phyloP scores from a whole-genome alignment of 352 stramenopile genomes.

The Globisporangium uncinulatum region DNA sequence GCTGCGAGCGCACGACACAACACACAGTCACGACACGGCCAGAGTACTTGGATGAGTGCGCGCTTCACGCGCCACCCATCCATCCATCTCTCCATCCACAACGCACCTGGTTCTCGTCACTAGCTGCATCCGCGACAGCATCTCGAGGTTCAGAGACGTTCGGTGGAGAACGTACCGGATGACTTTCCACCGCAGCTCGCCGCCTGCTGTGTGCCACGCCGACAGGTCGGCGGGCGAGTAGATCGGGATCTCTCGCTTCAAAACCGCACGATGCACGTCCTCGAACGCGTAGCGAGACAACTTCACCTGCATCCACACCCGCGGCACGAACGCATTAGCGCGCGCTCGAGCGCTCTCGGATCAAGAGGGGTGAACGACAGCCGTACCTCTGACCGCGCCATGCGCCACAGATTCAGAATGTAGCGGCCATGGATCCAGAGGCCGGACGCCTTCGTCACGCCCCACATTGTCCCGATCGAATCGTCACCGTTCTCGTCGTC shows the following conservation, averaged over 20 bases:
- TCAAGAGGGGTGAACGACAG: background rate
- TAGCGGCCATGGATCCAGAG: constrained; percentile 88
- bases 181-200: constrained; percentile 42
- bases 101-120: constrained; percentile 70
- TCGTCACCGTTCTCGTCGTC: constrained; percentile 21
- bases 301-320: constrained; percentile 51
- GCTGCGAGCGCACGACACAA: constrained; percentile 18
- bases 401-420: constrained; percentile 92
- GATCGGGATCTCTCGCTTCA: constrained; percentile 57
- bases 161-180: constrained; percentile 42
- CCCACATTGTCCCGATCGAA: constrained; percentile 72
- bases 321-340: background rate
- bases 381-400: constrained; percentile 70
- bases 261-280: constrained; percentile 59
- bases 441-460: constrained; percentile 76
- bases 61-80: background rate
- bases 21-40: background rate
- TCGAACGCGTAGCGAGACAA: constrained; percentile 77
- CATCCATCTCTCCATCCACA: background rate
- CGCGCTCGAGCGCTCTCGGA: background rate
- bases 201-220: constrained; percentile 42
- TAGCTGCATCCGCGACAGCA: constrained; percentile 83
- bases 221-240: constrained; percentile 57
- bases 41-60: too few relatives aligned
- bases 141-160: constrained; percentile 55